Evolutionary conservation across 768 basidiomycete species (phyloP).

Genomic region (Clitopilus passeckerianus): DNA sequence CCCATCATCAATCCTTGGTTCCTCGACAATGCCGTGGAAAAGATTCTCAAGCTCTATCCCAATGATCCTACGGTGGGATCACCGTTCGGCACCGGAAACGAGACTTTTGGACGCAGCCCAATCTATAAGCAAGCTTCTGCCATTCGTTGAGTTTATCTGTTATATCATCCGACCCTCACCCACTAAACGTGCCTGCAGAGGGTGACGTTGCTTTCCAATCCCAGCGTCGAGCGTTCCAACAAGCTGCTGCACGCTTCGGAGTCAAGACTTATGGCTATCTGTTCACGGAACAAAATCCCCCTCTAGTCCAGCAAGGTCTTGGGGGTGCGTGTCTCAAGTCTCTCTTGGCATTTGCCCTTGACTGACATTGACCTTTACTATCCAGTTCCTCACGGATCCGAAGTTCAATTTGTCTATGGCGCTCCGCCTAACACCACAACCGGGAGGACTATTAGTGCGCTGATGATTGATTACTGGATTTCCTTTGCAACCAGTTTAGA

Average conservation of each 20-base stretch:
- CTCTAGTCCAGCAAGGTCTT: constrained; percentile 1
- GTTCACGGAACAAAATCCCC: constrained; percentile 30
- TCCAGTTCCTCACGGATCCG: constrained; percentile 24
- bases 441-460: constrained; percentile 19
- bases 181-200: constrained; percentile 1
- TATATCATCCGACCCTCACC: neutral
- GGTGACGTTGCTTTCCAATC: constrained; percentile 32
- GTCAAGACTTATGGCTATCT: constrained; percentile 31
- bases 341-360: neutral
- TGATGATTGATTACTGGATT: constrained; percentile 42
- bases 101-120: constrained; percentile 36
- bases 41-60: constrained; percentile 34
- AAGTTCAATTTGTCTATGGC: constrained; percentile 26
- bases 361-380: neutral
- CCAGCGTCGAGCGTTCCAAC: constrained; percentile 26
- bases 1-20: constrained; percentile 14
- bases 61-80: constrained; percentile 35
- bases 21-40: constrained; percentile 12
- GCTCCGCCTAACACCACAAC: constrained; percentile 10
- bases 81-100: constrained; percentile 38
- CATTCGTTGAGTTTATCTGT: constrained; percentile 11
- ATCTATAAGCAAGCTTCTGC: constrained; percentile 34
- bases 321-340: constrained; percentile 8
- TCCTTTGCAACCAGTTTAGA: constrained; percentile 38
- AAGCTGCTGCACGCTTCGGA: constrained; percentile 23